Percentiles rank a stretch among this genome's conserved stretches.
Evolutionary conservation across 1,139 yeast genomes (phyloP).

Genomic region (Debaryomyces singareniensis): DNA sequence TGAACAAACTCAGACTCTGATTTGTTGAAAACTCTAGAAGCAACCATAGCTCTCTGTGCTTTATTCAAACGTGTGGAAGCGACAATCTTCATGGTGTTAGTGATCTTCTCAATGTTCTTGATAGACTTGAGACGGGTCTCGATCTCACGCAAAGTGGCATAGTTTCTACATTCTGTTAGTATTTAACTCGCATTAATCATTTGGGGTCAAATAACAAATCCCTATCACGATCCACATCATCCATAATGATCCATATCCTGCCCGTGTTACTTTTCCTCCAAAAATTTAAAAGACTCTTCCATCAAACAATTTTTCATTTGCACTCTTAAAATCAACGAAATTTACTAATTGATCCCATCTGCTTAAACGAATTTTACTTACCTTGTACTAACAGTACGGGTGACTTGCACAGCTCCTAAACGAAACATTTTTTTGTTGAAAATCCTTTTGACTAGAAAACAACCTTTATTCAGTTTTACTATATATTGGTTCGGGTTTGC

Average conservation of each 20-base stretch:
- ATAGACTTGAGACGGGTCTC: constrained; percentile 97
- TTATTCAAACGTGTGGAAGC: constrained; percentile 95
- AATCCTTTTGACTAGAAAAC: constrained; percentile 1
- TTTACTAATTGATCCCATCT: no score
- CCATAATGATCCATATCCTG: not conserved
- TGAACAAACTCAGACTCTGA: constrained; percentile 75
- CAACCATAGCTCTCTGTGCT: constrained; percentile 93
- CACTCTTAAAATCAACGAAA: no score
- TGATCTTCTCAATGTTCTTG: constrained; percentile 97
- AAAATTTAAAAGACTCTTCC: no score
- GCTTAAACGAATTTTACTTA: constrained; percentile 28
- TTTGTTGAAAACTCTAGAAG: constrained; percentile 79
- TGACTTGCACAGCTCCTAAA: constrained; percentile 57
- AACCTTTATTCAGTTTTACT: not conserved
- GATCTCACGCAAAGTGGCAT: constrained; percentile 98
- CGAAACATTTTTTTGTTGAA: constrained; percentile 44
- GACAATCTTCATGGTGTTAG: constrained; percentile 99
- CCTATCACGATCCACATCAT: not conserved
- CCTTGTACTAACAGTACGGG: constrained; percentile 56
- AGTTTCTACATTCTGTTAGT: constrained; percentile 51
- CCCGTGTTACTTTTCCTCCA: not conserved
- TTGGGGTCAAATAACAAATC: no score
- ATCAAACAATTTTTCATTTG: no score
- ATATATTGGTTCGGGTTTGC: not conserved
- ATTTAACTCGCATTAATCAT: no score